phyloP scores from a whole-genome alignment of 129 eudicot species.

The Oenanthe sinensis region DNA sequence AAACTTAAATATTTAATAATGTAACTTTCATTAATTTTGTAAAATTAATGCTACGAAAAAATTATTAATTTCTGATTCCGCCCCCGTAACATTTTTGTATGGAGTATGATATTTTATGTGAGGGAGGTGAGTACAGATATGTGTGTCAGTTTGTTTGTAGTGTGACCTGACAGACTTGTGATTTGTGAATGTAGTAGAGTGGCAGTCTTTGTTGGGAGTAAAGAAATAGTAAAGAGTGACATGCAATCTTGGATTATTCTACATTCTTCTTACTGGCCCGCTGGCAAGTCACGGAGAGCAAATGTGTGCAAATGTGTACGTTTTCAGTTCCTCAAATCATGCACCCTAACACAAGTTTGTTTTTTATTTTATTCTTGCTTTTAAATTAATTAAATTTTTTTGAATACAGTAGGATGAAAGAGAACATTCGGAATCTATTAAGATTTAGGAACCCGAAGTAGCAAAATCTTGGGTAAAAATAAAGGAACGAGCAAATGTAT shows the following conservation, averaged over 20 bases:
- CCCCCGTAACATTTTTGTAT: too few species aligned
- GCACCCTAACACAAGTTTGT: background rate
- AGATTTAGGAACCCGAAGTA: too few species aligned
- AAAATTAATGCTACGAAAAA: too few species aligned
- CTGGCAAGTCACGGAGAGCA: conserved; percentile 8
- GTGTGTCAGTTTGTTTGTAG: background rate
- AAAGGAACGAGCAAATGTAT: too few species aligned
- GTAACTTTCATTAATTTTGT: too few species aligned
- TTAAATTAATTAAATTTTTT: too few species aligned
- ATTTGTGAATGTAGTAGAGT: background rate
- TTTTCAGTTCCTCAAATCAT: background rate
- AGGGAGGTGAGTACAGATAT: background rate
- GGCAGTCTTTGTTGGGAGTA: background rate
- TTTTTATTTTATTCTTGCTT: too few species aligned
- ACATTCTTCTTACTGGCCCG: background rate
- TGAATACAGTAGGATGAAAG: too few species aligned
- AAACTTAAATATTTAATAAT: background rate
- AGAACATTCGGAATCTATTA: too few species aligned
- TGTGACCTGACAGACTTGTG: background rate
- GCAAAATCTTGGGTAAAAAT: too few species aligned
- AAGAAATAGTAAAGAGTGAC: background rate
- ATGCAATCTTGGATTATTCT: conserved; percentile 5
- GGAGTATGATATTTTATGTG: background rate
- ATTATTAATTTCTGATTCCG: too few species aligned
- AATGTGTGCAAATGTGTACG: conserved; percentile 3